These are phyloP conservation scores for Mycena kentingensis DNA, from an alignment of 768 basidiomycete genomes.

Conservation along the genomic window DNA sequence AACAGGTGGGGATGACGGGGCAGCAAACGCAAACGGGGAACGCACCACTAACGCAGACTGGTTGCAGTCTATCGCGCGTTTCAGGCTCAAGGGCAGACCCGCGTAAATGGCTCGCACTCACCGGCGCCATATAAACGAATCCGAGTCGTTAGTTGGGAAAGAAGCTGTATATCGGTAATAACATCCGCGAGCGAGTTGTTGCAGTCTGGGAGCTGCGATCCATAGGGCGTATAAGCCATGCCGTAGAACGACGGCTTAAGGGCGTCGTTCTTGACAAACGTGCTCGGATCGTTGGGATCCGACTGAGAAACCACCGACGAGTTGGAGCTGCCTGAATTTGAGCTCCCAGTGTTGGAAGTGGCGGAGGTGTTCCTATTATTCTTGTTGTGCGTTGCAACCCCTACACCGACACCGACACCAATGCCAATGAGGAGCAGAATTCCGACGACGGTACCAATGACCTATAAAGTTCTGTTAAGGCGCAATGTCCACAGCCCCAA, in stretches of 20 bases:
- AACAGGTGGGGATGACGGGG: neutral
- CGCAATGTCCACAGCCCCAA: constrained; percentile 1
- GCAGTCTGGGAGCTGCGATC: constrained; percentile 70
- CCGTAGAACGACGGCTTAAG: constrained; percentile 82
- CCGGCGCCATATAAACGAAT: constrained; percentile 73
- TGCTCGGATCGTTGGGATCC: constrained; percentile 68
- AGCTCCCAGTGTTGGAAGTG: constrained; percentile 5
- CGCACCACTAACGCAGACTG: constrained; percentile 70
- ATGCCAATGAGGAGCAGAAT: constrained; percentile 55
- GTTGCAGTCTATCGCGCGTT: constrained; percentile 72
- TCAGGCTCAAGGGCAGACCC: neutral
- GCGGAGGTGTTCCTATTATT: constrained; percentile 34
- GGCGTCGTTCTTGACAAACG: constrained; percentile 69
- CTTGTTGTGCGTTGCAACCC: constrained; percentile 54
- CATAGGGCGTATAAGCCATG: constrained; percentile 82
- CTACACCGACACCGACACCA: constrained; percentile 66
- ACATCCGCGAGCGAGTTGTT: constrained; percentile 58
- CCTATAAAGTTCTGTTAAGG: no score
- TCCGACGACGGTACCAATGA: constrained; percentile 50
- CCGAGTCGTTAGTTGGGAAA: constrained; percentile 84
- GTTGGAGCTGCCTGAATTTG: constrained; percentile 14
- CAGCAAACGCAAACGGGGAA: neutral
- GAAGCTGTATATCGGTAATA: constrained; percentile 70
- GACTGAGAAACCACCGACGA: constrained; percentile 35
- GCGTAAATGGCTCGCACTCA: neutral